Evolutionary conservation across 495 filamentous ascomycete species (phyloP).

Genomic region (Daldinia loculata): DNA sequence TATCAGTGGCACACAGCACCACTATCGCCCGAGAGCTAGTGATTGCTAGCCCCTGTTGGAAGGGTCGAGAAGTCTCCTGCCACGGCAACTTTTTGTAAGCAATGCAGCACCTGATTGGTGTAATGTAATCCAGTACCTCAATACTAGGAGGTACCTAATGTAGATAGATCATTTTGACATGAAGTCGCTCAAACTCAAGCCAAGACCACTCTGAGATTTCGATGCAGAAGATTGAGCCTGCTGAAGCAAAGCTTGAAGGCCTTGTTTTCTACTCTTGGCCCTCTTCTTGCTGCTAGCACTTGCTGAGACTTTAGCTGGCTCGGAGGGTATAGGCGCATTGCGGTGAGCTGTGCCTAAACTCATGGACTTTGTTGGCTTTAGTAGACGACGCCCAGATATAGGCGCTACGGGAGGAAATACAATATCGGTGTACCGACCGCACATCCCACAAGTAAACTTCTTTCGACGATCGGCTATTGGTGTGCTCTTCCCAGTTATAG

Average conservation of each 20-base stretch:
- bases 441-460: constrained; percentile 56
- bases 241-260: constrained; percentile 61
- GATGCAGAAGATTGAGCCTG: constrained; percentile 49
- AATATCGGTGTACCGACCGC: constrained; percentile 52
- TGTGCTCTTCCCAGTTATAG: background rate
- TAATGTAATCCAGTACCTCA: too few species aligned
- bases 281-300: constrained; percentile 63
- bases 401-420: constrained; percentile 45
- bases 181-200: constrained; percentile 61
- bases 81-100: too few species aligned
- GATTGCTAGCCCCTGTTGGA: constrained; percentile 30
- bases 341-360: background rate
- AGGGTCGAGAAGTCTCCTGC: constrained; percentile 29
- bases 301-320: constrained; percentile 40
- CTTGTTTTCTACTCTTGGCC: constrained; percentile 62
- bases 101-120: too few species aligned
- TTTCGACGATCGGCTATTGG: constrained; percentile 42
- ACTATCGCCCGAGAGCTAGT: constrained; percentile 33
- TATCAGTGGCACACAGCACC: constrained; percentile 26
- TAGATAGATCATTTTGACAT: constrained; percentile 54
- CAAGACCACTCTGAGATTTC: constrained; percentile 50
- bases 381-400: constrained; percentile 42
- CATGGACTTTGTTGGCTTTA: constrained; percentile 14
- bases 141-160: background rate
- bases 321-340: constrained; percentile 1